Conservation (phyloP, 164 flowering plant genomes). For the Chimonanthus salicifolius region DNA sequence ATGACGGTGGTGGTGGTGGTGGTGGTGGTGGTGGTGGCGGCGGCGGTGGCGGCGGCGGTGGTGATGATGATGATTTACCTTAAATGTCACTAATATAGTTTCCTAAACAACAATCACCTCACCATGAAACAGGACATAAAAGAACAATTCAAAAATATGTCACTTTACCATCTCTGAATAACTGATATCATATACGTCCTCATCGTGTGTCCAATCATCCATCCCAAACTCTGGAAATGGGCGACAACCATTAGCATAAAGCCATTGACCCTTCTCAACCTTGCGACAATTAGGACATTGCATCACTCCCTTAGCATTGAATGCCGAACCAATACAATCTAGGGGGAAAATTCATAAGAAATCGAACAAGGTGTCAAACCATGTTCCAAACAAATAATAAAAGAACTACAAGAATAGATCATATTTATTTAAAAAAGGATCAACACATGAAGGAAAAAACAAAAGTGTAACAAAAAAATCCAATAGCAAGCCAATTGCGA, state of each 20-base stretch:
- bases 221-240: constrained; percentile 45
- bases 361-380: not conserved
- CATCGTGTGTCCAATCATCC: constrained; percentile 68
- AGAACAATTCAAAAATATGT: not conserved
- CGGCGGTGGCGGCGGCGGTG: no score
- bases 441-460: no score
- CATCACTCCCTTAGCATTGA: constrained; percentile 72
- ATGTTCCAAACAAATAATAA: not conserved
- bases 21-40: no score
- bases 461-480: no score
- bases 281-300: constrained; percentile 87
- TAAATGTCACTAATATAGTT: not conserved
- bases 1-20: no score
- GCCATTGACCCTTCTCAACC: constrained; percentile 82
- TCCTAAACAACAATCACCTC: not conserved
- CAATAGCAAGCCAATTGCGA: no score
- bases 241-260: constrained; percentile 53
- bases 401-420: not conserved
- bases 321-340: constrained; percentile 92
- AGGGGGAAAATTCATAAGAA: constrained; percentile 20
- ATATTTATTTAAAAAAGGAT: no score
- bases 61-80: no score
- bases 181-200: constrained; percentile 61
- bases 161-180: constrained; percentile 65
- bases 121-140: not conserved